Evolutionary conservation across 2,329 filamentous ascomycete species (phyloP), one percentile per base, ranked within the genome.

Genomic region (Proliferodiscus dingleyae): DNA sequence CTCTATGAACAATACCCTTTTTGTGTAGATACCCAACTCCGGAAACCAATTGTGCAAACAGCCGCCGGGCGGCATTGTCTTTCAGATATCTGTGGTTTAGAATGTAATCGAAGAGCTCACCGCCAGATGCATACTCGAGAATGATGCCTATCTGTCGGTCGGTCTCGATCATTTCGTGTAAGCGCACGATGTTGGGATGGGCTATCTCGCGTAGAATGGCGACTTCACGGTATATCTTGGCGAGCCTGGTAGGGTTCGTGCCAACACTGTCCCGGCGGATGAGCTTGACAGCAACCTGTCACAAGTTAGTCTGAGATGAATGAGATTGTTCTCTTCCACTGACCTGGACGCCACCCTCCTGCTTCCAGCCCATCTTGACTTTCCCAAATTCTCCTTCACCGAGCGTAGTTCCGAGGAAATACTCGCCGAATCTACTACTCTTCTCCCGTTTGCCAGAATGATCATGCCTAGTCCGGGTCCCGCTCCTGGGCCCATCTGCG

Each of bases 381-480:
- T 98, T 98, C 55, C 93, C 93, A 65, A 98, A 98, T 68, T 98
- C 93, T 51, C 93, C 93, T 71, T 98, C 93, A 40, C 93, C 93
- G 40, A 98, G 84, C 2, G 91, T 97, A 66, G 95, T 91, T 28
- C 93, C 93, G 3, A 98, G 77, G 50, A 95, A 89, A 67, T 97
- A 98, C 53, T 96, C 89, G 49, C 91, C 91, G 64, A 98, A 97
- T 55, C 88, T 90, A 33, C 85, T 89, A 54, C 85, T 81, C 71
- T 94, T 95, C 57, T 82, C 74, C 29, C 70, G 63, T 53, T 74
- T 76, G 22, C 45, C 37, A 15, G 55, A 37, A 52, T 82, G 77
- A 52, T 84, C 80, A 50, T 83, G 80, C 28, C 80, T 69, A 51
- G 77, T 81, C 45, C 79, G 71, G 7, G 67, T 67, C 26, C 71